Evolutionary conservation across 805 yeast genomes (phyloP).

Genomic region (Suhomyces tanzawaensis): DNA sequence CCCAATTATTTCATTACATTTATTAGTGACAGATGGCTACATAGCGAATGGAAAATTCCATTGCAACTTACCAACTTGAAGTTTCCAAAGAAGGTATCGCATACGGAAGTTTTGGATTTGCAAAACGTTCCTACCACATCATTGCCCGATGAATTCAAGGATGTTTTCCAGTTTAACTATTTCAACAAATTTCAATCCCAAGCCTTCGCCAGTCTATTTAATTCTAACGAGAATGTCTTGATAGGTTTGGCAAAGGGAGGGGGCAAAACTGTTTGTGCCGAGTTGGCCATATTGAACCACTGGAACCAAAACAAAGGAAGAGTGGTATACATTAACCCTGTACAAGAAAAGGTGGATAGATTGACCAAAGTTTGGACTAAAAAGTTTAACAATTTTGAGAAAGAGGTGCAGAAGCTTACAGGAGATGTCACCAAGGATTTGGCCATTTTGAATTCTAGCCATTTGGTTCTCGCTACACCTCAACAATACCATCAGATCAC

Average conservation of each 20-base stretch:
- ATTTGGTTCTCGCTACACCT: constrained; percentile 76
- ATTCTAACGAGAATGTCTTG: constrained; percentile 56
- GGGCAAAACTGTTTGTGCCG: constrained; percentile 72
- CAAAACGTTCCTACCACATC: constrained; percentile 50
- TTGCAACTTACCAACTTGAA: constrained; percentile 50
- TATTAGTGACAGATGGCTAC: constrained; percentile 83
- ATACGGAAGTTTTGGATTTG: constrained; percentile 54
- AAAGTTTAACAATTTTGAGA: constrained; percentile 50
- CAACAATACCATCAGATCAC: constrained; percentile 70
- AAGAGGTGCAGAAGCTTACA: constrained; percentile 53
- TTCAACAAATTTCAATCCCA: constrained; percentile 80
- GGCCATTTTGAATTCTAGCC: constrained; percentile 53
- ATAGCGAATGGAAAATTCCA: constrained; percentile 63
- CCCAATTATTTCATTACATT: constrained; percentile 75
- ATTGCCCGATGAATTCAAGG: constrained; percentile 47
- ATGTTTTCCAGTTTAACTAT: constrained; percentile 43
- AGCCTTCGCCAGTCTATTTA: constrained; percentile 57
- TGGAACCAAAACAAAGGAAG: constrained; percentile 73
- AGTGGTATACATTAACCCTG: constrained; percentile 68
- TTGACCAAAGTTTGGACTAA: constrained; percentile 51
- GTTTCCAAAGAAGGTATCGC: constrained; percentile 64
- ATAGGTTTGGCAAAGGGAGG: constrained; percentile 74
- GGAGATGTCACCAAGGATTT: constrained; percentile 55
- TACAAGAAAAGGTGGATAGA: constrained; percentile 52
- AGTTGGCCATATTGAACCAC: constrained; percentile 66